Percentiles rank a stretch among this genome's conserved stretches.
Conservation (phyloP, 2,329 filamentous ascomycete species). For the Pseudocercospora pini-densiflorae region DNA sequence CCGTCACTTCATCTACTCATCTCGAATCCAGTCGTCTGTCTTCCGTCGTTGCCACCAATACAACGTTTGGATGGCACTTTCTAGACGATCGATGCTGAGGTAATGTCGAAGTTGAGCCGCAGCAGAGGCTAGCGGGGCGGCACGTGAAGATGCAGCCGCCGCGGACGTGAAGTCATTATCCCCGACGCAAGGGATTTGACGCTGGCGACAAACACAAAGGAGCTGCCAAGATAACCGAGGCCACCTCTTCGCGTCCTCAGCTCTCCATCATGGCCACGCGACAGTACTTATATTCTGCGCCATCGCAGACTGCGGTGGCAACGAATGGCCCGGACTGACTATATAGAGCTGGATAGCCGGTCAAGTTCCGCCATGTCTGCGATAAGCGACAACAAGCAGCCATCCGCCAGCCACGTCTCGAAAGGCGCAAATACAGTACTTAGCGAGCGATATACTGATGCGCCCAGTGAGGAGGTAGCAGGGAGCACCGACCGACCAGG, state of each 20-base stretch:
- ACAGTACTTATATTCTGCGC: background rate
- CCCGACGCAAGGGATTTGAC: background rate
- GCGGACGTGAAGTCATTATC: background rate
- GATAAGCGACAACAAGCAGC: conserved; percentile 3
- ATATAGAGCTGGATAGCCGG: background rate
- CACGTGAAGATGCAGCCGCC: background rate
- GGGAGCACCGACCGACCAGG: background rate
- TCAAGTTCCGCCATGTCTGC: background rate
- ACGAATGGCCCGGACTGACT: conserved; percentile 5
- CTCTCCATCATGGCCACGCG: background rate
- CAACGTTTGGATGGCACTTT: background rate
- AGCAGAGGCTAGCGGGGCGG: background rate
- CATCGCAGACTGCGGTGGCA: conserved; percentile 6
- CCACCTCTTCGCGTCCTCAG: background rate
- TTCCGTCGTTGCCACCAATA: background rate
- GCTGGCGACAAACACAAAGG: background rate
- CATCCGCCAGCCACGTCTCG: conserved; percentile 5
- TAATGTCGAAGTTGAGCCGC: background rate
- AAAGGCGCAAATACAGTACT: background rate
- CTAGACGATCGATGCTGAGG: background rate
- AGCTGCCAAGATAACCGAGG: background rate
- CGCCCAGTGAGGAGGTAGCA: background rate
- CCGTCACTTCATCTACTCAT: background rate
- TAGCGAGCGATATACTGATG: background rate
- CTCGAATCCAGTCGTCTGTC: background rate